A percentile compares a stretch with the other conserved stretches of the same genome.
These are phyloP conservation scores for Yamadazyma phyllophila DNA, from an alignment of 805 yeast species.

Conservation along the genomic window DNA sequence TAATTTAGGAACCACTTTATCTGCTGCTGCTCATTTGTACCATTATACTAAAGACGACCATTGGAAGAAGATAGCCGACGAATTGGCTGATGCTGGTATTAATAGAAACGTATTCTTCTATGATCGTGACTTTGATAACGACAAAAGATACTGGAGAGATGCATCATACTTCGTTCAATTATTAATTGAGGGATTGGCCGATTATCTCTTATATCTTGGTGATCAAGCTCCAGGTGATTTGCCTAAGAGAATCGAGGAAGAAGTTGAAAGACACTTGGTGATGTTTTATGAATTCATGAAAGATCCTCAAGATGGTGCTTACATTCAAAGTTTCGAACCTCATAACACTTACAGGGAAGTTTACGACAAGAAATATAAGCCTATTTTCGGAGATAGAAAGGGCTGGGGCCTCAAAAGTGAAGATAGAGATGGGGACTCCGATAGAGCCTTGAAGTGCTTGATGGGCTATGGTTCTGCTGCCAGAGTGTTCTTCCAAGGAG, in stretches of 20 bases:
- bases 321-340: conserved; percentile 59
- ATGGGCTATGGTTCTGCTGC: conserved; percentile 70
- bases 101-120: conserved; percentile 55
- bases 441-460: conserved; percentile 44
- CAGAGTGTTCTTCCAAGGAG: conserved; percentile 66
- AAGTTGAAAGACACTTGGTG: conserved; percentile 52
- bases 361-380: conserved; percentile 46
- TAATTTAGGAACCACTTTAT: conserved; percentile 64
- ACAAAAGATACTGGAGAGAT: conserved; percentile 63
- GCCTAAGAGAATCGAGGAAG: conserved; percentile 37
- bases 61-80: conserved; percentile 48
- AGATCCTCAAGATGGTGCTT: conserved; percentile 58
- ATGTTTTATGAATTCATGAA: conserved; percentile 56
- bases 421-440: conserved; percentile 48
- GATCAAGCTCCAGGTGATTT: conserved; percentile 35
- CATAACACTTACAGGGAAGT: conserved; percentile 50
- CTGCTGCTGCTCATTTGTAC: conserved; percentile 51
- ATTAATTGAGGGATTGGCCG: conserved; percentile 66
- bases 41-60: conserved; percentile 47
- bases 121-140: conserved; percentile 59
- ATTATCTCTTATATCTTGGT: conserved; percentile 53
- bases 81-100: conserved; percentile 58
- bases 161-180: conserved; percentile 61
- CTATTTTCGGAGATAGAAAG: conserved; percentile 56
- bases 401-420: conserved; percentile 47